phyloP scores from a whole-genome alignment of 106 monocot genomes.

The Acanthochlamys bracteata region DNA sequence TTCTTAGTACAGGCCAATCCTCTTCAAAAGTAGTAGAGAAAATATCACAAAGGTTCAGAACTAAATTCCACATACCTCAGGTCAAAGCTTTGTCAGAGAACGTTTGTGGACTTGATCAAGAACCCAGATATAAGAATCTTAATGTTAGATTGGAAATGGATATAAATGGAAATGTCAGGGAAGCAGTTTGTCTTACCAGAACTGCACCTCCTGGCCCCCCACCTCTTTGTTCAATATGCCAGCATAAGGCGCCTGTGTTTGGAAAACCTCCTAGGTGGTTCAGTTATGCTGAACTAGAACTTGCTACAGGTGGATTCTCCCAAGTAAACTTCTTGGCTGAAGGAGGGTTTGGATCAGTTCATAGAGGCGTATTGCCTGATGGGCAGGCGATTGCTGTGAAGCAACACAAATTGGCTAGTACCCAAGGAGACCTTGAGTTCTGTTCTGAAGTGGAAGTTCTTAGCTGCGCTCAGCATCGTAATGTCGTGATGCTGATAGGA shows the following conservation, averaged over 20 bases:
- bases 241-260: slow-evolving; percentile 25
- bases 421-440: slow-evolving; percentile 24
- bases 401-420: slow-evolving; percentile 22
- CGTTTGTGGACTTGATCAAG: slow-evolving; percentile 9
- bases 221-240: slow-evolving; percentile 24
- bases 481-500: slow-evolving; percentile 27
- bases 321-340: slow-evolving; percentile 23
- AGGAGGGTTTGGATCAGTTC: slow-evolving; percentile 24
- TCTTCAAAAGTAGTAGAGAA: slow-evolving; percentile 6
- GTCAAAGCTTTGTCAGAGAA: slow-evolving; percentile 14
- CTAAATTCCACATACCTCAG: slow-evolving; percentile 1
- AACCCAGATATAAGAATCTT: slow-evolving; percentile 5
- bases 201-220: slow-evolving; percentile 21
- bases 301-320: slow-evolving; percentile 26
- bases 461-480: slow-evolving; percentile 24
- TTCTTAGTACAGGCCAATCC: slow-evolving; percentile 3
- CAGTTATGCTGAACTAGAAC: slow-evolving; percentile 19
- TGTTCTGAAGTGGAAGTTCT: slow-evolving; percentile 28
- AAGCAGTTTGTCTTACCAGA: slow-evolving; percentile 9
- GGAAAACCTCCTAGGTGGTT: slow-evolving; percentile 29
- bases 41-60: slow-evolving; percentile 5
- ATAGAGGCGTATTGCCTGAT: slow-evolving; percentile 20
- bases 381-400: slow-evolving; percentile 26
- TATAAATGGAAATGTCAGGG: slow-evolving; percentile 15
- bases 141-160: slow-evolving; percentile 10